A percentile compares a stretch with the other conserved stretches of the same genome.
Evolutionary conservation across 2,329 filamentous ascomycete species (phyloP).

Genomic region (Monilinia vaccinii-corymbosi): DNA sequence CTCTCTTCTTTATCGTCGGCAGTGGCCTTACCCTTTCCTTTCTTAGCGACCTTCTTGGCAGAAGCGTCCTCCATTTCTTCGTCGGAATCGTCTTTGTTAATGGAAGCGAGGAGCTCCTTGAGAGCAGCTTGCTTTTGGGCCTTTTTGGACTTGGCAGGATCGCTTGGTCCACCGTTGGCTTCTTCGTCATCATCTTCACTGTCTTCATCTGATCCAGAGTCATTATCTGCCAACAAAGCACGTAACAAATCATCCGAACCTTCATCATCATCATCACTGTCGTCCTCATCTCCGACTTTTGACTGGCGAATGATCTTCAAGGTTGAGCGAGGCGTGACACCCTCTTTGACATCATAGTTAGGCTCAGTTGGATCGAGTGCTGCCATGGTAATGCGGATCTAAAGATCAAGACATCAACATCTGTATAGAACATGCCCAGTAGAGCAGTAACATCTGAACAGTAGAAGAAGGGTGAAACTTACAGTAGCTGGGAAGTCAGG

Average conservation of each 20-base stretch:
- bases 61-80: constrained; percentile 68
- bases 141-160: constrained; percentile 83
- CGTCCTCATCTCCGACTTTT: constrained; percentile 49
- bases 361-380: constrained; percentile 84
- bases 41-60: constrained; percentile 53
- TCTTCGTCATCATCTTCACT: constrained; percentile 60
- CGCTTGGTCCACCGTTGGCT: constrained; percentile 80
- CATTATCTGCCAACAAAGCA: constrained; percentile 47
- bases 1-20: constrained; percentile 39
- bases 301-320: constrained; percentile 80
- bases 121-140: constrained; percentile 69
- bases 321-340: constrained; percentile 65
- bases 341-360: constrained; percentile 51
- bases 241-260: constrained; percentile 32
- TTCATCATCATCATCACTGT: constrained; percentile 51
- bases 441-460: background rate
- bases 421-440: background rate
- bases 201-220: constrained; percentile 35
- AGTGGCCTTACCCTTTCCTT: constrained; percentile 62
- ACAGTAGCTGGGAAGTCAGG: constrained; percentile 77
- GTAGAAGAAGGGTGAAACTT: constrained; percentile 34
- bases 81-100: constrained; percentile 48
- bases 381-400: constrained; percentile 99
- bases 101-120: constrained; percentile 66
- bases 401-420: constrained; percentile 15